Base-by-base conservation (phyloP, 257 asterid genomes). In the Galeopsis tetrahit region DNA sequence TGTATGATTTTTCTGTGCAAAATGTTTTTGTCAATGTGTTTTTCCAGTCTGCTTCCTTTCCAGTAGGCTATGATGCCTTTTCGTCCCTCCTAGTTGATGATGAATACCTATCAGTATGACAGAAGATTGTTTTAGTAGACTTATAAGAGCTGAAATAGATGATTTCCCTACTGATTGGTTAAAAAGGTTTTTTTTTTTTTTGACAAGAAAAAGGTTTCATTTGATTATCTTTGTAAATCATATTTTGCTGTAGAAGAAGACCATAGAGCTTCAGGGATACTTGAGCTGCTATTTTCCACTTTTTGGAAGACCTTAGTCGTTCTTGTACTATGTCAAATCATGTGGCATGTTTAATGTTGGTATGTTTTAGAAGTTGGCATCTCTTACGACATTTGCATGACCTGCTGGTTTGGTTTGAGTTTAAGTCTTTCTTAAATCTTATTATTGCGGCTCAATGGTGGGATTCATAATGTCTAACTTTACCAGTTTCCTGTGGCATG, bases 1-100 rank as follows among this genome's bases (percentile, higher is more conserved):
- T 61, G 1, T 66, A 3, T 33, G 53, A 58, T 82, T 55, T 53
- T 69, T 65, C 36, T 57, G 5, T 72, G 58, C 58, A 52, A 73
- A 38, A 71, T 68, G 68, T 69, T 71, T 59, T 52, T 66, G 7
- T 40, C 52, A 42, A 35, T 46, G 69, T 6, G 62, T 57, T 32
- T 1, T 56, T 68, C 10, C 53, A 7, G 64, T 49, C 77, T 35
- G 40, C 57, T 17, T 62, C 36, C 38, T 3, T 58, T 72, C n/a
- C 42, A 68, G 35, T 73, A 43, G 65, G 46, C 42, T 59, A 14
- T 39, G 17, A n/a, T 28, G 49, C 60, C 57, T 51, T 21, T 40
- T 43, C 48, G 56, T 7, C 49, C 49, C 1, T 43, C 49, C 44
- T 33, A 52, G 69, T 42, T 70, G 48, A 73, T 66, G 80, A 66